Conservation (phyloP, 163 green algal species). For the Smithsoniella earleae region DNA sequence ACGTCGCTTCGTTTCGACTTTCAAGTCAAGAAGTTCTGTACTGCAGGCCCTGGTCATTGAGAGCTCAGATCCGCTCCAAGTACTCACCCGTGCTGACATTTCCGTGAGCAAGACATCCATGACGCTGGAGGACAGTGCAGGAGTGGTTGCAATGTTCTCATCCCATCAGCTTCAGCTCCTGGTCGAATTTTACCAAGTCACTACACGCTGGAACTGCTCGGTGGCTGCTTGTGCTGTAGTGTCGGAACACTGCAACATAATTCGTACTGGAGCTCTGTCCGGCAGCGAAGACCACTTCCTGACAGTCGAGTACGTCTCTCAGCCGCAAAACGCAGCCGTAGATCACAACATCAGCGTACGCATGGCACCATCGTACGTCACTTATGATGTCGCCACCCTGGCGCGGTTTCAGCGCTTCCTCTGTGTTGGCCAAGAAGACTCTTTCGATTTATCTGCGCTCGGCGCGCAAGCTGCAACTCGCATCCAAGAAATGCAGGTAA, state of each 20-base stretch:
- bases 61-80: constrained; percentile 17
- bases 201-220: neutral
- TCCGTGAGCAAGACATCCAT: constrained; percentile 23
- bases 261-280: constrained; percentile 11
- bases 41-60: constrained; percentile 21
- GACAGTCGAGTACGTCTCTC: constrained; percentile 1
- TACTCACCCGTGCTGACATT: constrained; percentile 7
- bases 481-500: constrained; percentile 33
- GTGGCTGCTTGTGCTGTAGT: neutral
- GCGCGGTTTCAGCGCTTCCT: neutral
- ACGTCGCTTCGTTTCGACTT: too few species aligned
- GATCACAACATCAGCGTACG: neutral
- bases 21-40: neutral
- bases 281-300: constrained; percentile 5
- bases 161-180: neutral
- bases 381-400: constrained; percentile 5
- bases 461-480: constrained; percentile 39
- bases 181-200: constrained; percentile 9
- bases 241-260: constrained; percentile 19
- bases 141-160: neutral
- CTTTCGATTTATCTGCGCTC: constrained; percentile 51
- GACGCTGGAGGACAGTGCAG: neutral
- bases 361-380: constrained; percentile 24
- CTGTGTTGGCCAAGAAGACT: constrained; percentile 34
- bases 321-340: neutral